Percentiles rank a stretch among this genome's conserved stretches.
Evolutionary conservation across 2,329 filamentous ascomycete genomes (phyloP).

Genomic region (Cladosporium cucumerinum): DNA sequence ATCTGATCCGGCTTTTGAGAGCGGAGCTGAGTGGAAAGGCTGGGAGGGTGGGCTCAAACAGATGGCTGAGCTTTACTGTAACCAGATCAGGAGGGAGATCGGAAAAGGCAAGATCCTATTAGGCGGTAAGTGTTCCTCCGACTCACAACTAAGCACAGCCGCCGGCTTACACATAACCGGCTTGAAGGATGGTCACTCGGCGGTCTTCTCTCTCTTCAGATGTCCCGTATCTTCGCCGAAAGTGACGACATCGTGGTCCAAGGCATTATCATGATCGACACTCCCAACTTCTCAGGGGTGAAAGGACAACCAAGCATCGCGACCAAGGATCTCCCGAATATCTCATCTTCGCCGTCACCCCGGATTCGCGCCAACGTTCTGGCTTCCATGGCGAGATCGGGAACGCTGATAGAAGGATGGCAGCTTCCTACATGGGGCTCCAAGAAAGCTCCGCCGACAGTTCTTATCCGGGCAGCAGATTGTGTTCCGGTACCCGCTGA

Average conservation of each 20-base stretch:
- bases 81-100: not conserved
- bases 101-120: not conserved
- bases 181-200: not conserved
- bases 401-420: not conserved
- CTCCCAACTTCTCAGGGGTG: not conserved
- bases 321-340: not conserved
- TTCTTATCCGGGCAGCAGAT: not conserved
- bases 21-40: not conserved
- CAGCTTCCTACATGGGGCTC: not conserved
- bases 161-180: not conserved
- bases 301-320: not conserved
- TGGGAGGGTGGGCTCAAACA: not conserved
- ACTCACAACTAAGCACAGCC: not conserved
- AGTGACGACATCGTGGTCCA: not conserved
- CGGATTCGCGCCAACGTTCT: not conserved
- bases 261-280: conserved; percentile 4
- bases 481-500: not conserved
- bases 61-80: not conserved
- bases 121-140: not conserved
- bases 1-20: not conserved
- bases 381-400: not conserved
- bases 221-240: not conserved
- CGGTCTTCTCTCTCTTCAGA: not conserved
- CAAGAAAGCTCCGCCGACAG: not conserved
- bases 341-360: not conserved